Evolutionary conservation across 495 filamentous ascomycete genomes (phyloP).

Genomic region (Aspergillus leporis): DNA sequence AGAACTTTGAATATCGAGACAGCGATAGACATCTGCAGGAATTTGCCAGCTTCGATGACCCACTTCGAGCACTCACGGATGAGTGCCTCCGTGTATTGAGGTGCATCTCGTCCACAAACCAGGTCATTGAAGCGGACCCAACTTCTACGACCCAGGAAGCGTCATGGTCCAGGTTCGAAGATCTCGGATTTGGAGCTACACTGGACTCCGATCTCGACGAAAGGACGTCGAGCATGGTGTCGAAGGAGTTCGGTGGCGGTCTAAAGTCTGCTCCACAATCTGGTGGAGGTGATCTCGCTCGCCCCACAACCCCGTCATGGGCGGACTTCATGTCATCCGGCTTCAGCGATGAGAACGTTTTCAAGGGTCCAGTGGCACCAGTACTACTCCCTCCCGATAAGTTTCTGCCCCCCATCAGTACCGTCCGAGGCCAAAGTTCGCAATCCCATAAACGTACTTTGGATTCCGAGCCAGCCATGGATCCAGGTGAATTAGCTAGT

Average conservation of each 20-base stretch:
- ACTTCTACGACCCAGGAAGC: slow-evolving; percentile 74
- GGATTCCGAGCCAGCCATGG: slow-evolving; percentile 64
- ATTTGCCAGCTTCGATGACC: slow-evolving; percentile 87
- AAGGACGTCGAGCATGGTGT: slow-evolving; percentile 34
- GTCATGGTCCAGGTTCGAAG: slow-evolving; percentile 95
- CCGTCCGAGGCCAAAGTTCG: slow-evolving; percentile 74
- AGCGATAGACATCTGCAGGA: slow-evolving; percentile 79
- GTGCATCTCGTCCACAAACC: slow-evolving; percentile 84
- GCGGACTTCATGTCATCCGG: slow-evolving; percentile 94
- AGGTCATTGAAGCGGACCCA: slow-evolving; percentile 70
- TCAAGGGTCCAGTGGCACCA: slow-evolving; percentile 51
- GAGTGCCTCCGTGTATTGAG: slow-evolving; percentile 89
- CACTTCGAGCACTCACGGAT: slow-evolving; percentile 82
- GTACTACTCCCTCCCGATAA: slow-evolving; percentile 88
- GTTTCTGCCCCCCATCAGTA: slow-evolving; percentile 77
- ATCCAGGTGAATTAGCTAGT: slow-evolving; percentile 92
- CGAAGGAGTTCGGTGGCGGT: slow-evolving; percentile 25
- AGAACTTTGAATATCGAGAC: slow-evolving; percentile 91
- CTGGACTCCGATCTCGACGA: slow-evolving; percentile 70
- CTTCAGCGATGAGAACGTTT: slow-evolving; percentile 71
- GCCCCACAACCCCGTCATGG: slow-evolving; percentile 96
- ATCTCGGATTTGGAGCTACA: slow-evolving; percentile 82
- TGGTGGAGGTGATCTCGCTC: slow-evolving; percentile 59
- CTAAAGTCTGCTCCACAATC: slow-evolving; percentile 66
- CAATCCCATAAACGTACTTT: slow-evolving; percentile 77